These are phyloP conservation scores for Biscogniauxia marginata DNA, from an alignment of 2,329 filamentous ascomycete genomes.

Conservation along the genomic window DNA sequence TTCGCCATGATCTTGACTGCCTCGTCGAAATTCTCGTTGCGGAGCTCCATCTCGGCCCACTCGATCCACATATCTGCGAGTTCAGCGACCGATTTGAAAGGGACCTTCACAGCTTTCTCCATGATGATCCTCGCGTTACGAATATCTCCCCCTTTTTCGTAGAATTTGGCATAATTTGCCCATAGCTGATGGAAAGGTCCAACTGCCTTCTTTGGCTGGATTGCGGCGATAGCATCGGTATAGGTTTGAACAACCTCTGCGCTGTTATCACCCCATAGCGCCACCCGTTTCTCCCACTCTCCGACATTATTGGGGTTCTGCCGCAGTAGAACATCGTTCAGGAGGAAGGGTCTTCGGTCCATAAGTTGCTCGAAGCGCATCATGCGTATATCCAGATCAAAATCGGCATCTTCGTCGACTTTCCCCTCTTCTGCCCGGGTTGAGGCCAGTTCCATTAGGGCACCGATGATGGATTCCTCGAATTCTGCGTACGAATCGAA, in stretches of 20 bases:
- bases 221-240: conserved; percentile 87
- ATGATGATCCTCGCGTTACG: conserved; percentile 86
- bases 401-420: conserved; percentile 80
- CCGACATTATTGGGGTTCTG: conserved; percentile 96
- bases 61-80: conserved; percentile 98
- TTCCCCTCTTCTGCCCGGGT: conserved; percentile 74
- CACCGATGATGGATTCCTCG: conserved; percentile 91
- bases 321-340: conserved; percentile 91
- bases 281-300: conserved; percentile 97
- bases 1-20: conserved; percentile 96
- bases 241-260: conserved; percentile 91
- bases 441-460: conserved; percentile 85
- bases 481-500: conserved; percentile 98
- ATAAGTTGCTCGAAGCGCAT: conserved; percentile 97
- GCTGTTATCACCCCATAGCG: conserved; percentile 91
- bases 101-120: conserved; percentile 97
- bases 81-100: conserved; percentile 96
- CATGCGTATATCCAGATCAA: conserved; percentile 95
- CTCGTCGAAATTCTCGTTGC: conserved; percentile 92
- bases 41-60: conserved; percentile 97
- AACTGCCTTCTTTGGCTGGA: conserved; percentile 90
- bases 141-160: conserved; percentile 83
- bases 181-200: conserved; percentile 94
- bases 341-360: conserved; percentile 91
- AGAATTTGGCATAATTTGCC: conserved; percentile 96